Conservation (phyloP, 2,329 filamentous ascomycete genomes). For the Paracamarosporium sp. region DNA sequence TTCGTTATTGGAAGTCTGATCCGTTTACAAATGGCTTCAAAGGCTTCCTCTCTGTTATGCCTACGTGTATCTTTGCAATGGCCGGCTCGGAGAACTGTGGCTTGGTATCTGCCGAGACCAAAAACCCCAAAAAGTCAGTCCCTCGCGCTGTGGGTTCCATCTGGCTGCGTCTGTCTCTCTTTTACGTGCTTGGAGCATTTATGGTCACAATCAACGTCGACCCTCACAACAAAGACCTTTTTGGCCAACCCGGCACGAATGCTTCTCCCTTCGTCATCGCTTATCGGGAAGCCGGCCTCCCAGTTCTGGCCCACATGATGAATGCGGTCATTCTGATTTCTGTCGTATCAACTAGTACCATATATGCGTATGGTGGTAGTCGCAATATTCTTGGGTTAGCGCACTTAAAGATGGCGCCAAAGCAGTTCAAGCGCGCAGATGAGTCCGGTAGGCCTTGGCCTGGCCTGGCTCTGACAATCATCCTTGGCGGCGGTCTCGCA, state of each 20-base stretch:
- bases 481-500: constrained; percentile 45
- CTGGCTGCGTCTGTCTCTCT: constrained; percentile 54
- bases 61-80: constrained; percentile 49
- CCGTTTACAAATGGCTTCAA: constrained; percentile 56
- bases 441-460: constrained; percentile 21
- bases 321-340: constrained; percentile 58
- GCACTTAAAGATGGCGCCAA: constrained; percentile 53
- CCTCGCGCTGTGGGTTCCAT: constrained; percentile 55
- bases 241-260: constrained; percentile 51
- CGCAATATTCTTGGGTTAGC: constrained; percentile 55
- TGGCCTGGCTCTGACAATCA: constrained; percentile 32
- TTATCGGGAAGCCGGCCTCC: constrained; percentile 49
- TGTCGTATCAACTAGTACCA: constrained; percentile 54
- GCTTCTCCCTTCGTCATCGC: constrained; percentile 57
- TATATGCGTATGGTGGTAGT: constrained; percentile 52
- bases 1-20: constrained; percentile 53
- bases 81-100: constrained; percentile 53
- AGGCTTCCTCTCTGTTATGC: constrained; percentile 48
- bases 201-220: constrained; percentile 55
- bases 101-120: constrained; percentile 53
- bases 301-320: constrained; percentile 53
- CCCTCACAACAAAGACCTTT: constrained; percentile 50
- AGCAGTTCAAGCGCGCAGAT: constrained; percentile 27
- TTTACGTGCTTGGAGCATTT: constrained; percentile 55
- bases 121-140: constrained; percentile 52